phyloP scores from a whole-genome alignment of 352 stramenopile genomes.

The Thraustochytrium striatum region DNA sequence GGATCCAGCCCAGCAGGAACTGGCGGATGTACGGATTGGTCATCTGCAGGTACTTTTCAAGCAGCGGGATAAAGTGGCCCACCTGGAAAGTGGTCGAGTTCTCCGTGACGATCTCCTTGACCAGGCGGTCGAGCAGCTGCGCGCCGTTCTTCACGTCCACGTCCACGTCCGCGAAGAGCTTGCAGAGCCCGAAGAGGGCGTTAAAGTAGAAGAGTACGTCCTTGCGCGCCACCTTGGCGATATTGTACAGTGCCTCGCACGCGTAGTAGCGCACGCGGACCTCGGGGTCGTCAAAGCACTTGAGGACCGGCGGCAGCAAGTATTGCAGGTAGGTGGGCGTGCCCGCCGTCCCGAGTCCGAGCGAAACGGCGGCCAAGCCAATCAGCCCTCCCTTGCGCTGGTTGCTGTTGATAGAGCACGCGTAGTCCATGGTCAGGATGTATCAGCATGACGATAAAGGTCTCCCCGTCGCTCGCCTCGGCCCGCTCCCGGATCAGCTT shows the following conservation, averaged over 20 bases:
- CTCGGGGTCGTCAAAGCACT: slow-evolving; percentile 99
- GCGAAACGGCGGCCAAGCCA: slow-evolving; percentile 91
- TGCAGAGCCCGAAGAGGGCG: slow-evolving; percentile 94
- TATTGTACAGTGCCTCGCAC: slow-evolving; percentile 99
- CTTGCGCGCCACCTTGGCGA: slow-evolving; percentile 91
- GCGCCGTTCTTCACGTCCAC: slow-evolving; percentile 93
- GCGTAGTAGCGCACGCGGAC: slow-evolving; percentile 96
- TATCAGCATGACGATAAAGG: slow-evolving; percentile 90
- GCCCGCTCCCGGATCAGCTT: slow-evolving; percentile 88
- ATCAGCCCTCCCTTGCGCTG: slow-evolving; percentile 98
- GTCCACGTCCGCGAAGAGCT: slow-evolving; percentile 97
- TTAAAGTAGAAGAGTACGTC: slow-evolving; percentile 97
- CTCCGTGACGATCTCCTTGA: slow-evolving; percentile 99
- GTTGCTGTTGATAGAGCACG: slow-evolving; percentile 95
- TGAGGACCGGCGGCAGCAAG: slow-evolving; percentile 92
- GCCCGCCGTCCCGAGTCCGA: slow-evolving; percentile 74
- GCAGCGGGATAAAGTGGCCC: slow-evolving; percentile 95
- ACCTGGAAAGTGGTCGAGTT: slow-evolving; percentile 93
- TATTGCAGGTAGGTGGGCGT: slow-evolving; percentile 82
- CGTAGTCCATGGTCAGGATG: slow-evolving; percentile 94
- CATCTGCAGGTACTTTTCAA: slow-evolving; percentile 98
- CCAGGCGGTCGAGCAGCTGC: slow-evolving; percentile 77
- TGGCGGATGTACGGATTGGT: slow-evolving; percentile 99
- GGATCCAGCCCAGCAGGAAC: slow-evolving; percentile 96
- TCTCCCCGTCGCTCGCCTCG: slow-evolving; percentile 40